A percentile compares a stretch with the other conserved stretches of the same genome.
Conservation (phyloP, 208 protist species). For the Porcisia deanei region DNA sequence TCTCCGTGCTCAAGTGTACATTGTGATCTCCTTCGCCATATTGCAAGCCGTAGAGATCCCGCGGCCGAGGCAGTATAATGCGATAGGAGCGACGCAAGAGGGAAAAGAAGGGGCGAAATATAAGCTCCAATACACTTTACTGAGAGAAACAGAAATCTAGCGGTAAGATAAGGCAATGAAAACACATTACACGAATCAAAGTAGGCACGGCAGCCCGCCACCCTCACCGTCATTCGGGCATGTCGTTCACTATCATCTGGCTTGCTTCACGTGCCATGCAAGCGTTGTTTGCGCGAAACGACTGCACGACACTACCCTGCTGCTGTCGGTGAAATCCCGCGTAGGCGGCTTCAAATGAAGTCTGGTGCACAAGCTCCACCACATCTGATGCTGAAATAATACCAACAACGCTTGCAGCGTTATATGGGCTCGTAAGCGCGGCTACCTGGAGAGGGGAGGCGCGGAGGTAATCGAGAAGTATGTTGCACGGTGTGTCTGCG, state of each 20-base stretch:
- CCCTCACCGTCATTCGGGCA: background rate
- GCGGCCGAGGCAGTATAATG: background rate
- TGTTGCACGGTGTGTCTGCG: conserved; percentile 41
- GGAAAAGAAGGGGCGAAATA: background rate
- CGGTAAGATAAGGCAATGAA: background rate
- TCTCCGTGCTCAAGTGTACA: background rate
- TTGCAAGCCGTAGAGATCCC: background rate
- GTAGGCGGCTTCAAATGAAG: conserved; percentile 50
- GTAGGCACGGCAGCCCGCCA: background rate
- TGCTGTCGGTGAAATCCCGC: conserved; percentile 9
- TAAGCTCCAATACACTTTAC: background rate
- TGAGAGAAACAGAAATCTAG: conserved; percentile 1
- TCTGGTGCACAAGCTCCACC: conserved; percentile 59
- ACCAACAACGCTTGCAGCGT: conserved; percentile 37
- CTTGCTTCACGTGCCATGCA: conserved; percentile 9
- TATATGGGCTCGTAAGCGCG: conserved; percentile 37
- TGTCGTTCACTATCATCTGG: conserved; percentile 6
- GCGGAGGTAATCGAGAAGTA: conserved; percentile 50
- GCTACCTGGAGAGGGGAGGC: conserved; percentile 47
- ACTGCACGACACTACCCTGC: conserved; percentile 29
- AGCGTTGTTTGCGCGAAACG: conserved; percentile 28
- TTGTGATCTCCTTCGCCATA: background rate
- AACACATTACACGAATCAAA: background rate
- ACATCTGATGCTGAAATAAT: conserved; percentile 58
- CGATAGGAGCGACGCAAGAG: background rate